Base-by-base conservation (phyloP, 2,329 filamentous ascomycete species). In the Aphanocladium album region DNA sequence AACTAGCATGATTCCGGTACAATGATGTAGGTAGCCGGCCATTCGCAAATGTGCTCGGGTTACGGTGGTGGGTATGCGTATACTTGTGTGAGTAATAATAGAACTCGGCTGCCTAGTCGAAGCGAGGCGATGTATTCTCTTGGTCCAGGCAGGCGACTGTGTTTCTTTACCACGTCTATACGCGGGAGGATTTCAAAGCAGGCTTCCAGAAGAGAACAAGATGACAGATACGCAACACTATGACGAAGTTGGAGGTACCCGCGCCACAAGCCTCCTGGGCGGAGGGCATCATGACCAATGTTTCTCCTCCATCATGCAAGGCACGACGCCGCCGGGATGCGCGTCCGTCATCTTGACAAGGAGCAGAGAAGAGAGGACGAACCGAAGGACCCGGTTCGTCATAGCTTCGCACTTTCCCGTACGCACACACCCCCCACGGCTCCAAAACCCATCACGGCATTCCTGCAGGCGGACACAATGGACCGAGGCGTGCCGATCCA, bases 401-500 rank as follows among this genome's bases (percentile, higher is more conserved):
- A 39, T 56, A 8, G 7, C 12, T 17, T 43, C 12, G 5, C n/a
- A n/a, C n/a, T n/a, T n/a, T n/a, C n/a, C n/a, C n/a, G n/a, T n/a
- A n/a, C n/a, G n/a, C n/a, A n/a, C n/a, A n/a, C n/a, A n/a, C n/a
- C n/a, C 19, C 53, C 25, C 41, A 21, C 23, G 2, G n/a, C 37
- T 12, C 14, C 37, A 27, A 2, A n/a, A 35, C 3, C 12, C 35
- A 54, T 54, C 35, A 54, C 33, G 51, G 35, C 12, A 35, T 52
- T 19, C 39, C 23, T 55, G 52, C 37, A 56, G 39, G 39, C 25
- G 53, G 53, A 56, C 53, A 55, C 23, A 56, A 35, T 56, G 53
- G 41, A n/a, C n/a, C n/a, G n/a, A n/a, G n/a, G n/a, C n/a, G n/a
- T n/a, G 5, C 53, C 53, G 53, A 56, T 46, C 53, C 9, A 33